Base-by-base conservation (phyloP, 176 grass and related monocot species). In the Oryza meridionalis region DNA sequence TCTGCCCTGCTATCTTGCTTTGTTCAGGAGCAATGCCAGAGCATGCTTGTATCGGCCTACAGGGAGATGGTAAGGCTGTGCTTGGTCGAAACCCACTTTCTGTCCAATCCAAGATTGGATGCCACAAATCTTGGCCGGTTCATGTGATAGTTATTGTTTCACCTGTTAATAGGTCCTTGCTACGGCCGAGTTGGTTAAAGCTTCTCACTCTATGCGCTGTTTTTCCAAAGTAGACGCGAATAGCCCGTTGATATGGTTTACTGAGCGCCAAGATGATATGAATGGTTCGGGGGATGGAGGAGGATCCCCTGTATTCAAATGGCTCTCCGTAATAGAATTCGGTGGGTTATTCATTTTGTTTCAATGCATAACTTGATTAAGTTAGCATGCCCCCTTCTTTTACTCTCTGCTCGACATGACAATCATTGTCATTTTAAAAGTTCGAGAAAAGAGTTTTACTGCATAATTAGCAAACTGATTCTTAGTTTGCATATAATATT, bases 261-360 rank as follows among this genome's bases (percentile, higher is more conserved):
- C 77, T 69, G 85, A 89, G 46, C 29, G 4, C 51, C 76, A 89
- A 69, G 87, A 92, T 67, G 83, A 95, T 80, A 61, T 92, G 67
- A 87, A 89, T 88, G 93, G 94, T 88, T 83, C 14, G 55, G 93
- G 93, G 81, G 93, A 99, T 86, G 89, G 96, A 62, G 91, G 93
- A 83, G 91, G 96, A 65, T 32, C 77, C 82, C 86, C 91, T 38
- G 85, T 99, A 16, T 90, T 90, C 79, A 85, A 44, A 78, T 94
- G 77, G 69, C 74, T 92, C 65, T 89, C 91, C 59, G 67, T 99
- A 45, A 53, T 32, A 77, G 87, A 96, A 50, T 99, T 96, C 67
- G 93, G 96, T 77, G 69, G 31, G 88, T 50, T 73, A 37, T 58
- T 75, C 44, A 65, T 17, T 47, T 66, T 67, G 35, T 42, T 11